Base-by-base conservation (phyloP, 768 basidiomycete genomes). In the Pleurotus salmoneostramineus region DNA sequence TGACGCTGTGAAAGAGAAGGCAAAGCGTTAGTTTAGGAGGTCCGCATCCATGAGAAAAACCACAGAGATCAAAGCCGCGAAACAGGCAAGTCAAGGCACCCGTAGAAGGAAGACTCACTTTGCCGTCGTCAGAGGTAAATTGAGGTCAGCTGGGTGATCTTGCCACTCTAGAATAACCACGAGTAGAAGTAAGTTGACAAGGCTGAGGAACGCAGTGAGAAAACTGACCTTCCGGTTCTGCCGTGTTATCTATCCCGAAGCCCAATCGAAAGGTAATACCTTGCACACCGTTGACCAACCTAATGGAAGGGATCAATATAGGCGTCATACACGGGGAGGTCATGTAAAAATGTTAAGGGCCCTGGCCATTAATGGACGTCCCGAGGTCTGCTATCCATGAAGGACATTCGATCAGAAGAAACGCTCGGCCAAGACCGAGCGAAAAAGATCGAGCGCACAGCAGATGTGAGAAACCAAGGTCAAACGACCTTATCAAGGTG, bases 251-350 rank as follows among this genome's bases (percentile, higher is more conserved):
- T 37, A 85, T 71, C 3, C 84, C 84, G 64, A 83, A 84, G 3
- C 77, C 84, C n/a, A 85, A 73, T 57, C 85, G 70, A 83, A 83
- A 87, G 33, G 85, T 85, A 45, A 85, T 79, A 31, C 83, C 83
- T 67, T 82, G 81, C n/a, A 83, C 68, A 57, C 78, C 80, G 64
- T 83, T 83, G 14, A 79, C 79, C 60, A 79, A 57, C 61, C 82
- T 83, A 56, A n/a, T 8, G 11, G 31, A 52, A 10, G 37, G 37
- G 34, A 56, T 58, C 27, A 57, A 17, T 45, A 51, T 46, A 10
- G 34, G 27, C 17, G 21, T 57, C 35, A 34, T 32, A 15, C 15
- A 27, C n/a, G 6, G 34, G 34, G 56, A 2, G 33, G 35, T 46
- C 45, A 57, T 61, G 60, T 51, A 45, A 40, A 40, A n/a, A n/a